These are phyloP conservation scores for Nannizziopsis arthrosporioides DNA, from an alignment of 2,329 filamentous ascomycete species.

Conservation along the genomic window DNA sequence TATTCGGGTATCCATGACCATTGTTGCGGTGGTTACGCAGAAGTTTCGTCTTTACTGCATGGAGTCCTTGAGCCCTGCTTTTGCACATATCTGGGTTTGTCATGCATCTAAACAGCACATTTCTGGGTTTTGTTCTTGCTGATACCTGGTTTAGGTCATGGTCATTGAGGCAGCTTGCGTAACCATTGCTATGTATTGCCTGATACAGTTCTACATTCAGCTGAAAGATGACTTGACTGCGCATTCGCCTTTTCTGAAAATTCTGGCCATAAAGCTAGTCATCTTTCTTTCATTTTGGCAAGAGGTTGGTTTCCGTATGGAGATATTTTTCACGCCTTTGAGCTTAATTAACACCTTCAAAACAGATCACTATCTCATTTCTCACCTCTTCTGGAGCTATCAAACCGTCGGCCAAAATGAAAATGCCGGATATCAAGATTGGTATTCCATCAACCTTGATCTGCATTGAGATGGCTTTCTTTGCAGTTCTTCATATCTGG, in stretches of 20 bases:
- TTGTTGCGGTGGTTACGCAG: constrained; percentile 27
- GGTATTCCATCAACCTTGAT: constrained; percentile 48
- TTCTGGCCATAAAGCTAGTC: constrained; percentile 77
- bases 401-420: constrained; percentile 49
- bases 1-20: constrained; percentile 65
- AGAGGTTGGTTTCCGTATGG: constrained; percentile 29
- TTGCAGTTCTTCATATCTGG: constrained; percentile 66
- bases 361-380: constrained; percentile 47
- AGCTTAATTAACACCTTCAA: neutral
- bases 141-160: constrained; percentile 40
- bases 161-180: constrained; percentile 61
- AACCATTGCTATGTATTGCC: constrained; percentile 74
- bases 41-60: constrained; percentile 62
- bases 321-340: neutral
- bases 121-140: too few species aligned
- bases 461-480: constrained; percentile 57
- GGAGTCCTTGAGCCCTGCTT: constrained; percentile 62
- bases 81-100: constrained; percentile 65
- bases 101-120: constrained; percentile 9
- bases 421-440: constrained; percentile 65
- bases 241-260: constrained; percentile 65
- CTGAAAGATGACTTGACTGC: constrained; percentile 55
- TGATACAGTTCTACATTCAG: constrained; percentile 79
- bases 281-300: constrained; percentile 93
- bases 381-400: constrained; percentile 53